Evolutionary conservation across 768 basidiomycete species (phyloP).

Genomic region (Lentinula boryana): DNA sequence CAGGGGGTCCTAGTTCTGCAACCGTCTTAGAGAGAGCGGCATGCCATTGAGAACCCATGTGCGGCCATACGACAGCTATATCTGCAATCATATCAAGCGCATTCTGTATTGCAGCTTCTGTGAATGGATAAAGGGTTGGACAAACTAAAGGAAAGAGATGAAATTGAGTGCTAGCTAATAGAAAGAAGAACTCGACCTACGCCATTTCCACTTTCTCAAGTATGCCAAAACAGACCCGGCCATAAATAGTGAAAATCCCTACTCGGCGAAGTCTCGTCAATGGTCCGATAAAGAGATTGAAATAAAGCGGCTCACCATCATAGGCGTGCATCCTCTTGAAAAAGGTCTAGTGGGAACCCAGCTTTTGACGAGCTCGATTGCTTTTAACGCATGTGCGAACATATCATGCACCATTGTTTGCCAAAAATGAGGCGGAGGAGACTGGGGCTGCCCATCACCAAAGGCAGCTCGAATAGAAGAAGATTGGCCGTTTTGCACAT

Average conservation of each 20-base stretch:
- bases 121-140: conserved; percentile 2
- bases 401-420: conserved; percentile 12
- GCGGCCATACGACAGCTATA: conserved; percentile 9
- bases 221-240: conserved; percentile 9
- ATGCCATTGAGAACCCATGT: conserved; percentile 9
- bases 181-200: not conserved
- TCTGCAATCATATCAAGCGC: conserved; percentile 8
- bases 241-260: conserved; percentile 11
- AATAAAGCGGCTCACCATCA: conserved; percentile 15
- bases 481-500: conserved; percentile 1
- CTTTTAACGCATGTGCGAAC: conserved; percentile 9
- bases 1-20: not conserved
- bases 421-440: conserved; percentile 7
- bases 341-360: conserved; percentile 11
- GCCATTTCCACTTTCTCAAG: conserved; percentile 9
- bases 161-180: not conserved
- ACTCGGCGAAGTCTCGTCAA: not conserved
- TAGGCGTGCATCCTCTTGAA: conserved; percentile 15
- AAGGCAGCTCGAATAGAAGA: not conserved
- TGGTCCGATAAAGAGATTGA: too few species aligned
- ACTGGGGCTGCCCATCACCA: not conserved
- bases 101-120: conserved; percentile 2
- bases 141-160: not conserved
- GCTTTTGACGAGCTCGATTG: conserved; percentile 9
- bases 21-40: conserved; percentile 1